phyloP scores from a whole-genome alignment of 2,329 filamentous ascomycete species.

The Aspergillus floridensis region DNA sequence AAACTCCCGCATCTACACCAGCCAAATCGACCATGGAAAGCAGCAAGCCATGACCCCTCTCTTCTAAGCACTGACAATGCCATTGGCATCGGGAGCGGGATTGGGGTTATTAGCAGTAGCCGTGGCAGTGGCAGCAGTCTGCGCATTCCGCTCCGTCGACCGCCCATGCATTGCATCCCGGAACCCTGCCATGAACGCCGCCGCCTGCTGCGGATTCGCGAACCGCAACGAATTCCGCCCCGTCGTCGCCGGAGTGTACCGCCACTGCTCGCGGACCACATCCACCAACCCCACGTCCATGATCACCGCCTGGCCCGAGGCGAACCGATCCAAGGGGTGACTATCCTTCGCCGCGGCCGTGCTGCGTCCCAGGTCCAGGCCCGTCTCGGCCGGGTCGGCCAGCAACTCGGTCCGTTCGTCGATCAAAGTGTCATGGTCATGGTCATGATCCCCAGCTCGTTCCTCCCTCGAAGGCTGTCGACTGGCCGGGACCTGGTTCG shows the following conservation, averaged over 20 bases:
- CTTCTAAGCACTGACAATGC: not conserved
- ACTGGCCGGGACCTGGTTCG: no score
- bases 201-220: constrained; percentile 34
- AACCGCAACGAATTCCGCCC: constrained; percentile 24
- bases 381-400: constrained; percentile 33
- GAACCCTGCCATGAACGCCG: constrained; percentile 38
- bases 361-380: constrained; percentile 13
- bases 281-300: constrained; percentile 37
- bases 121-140: not conserved
- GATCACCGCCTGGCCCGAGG: constrained; percentile 38
- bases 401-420: constrained; percentile 35
- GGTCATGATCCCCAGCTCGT: no score
- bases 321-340: constrained; percentile 40
- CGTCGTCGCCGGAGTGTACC: constrained; percentile 24
- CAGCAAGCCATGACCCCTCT: not conserved
- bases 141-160: constrained; percentile 27
- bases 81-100: no score
- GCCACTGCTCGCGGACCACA: constrained; percentile 42
- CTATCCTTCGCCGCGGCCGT: constrained; percentile 11
- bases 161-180: constrained; percentile 38
- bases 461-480: no score
- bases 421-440: constrained; percentile 38
- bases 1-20: not conserved
- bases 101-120: not conserved
- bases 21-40: not conserved